These are phyloP conservation scores for Starmera stellimalicola DNA, from an alignment of 1,139 yeast species.

Conservation along the genomic window DNA sequence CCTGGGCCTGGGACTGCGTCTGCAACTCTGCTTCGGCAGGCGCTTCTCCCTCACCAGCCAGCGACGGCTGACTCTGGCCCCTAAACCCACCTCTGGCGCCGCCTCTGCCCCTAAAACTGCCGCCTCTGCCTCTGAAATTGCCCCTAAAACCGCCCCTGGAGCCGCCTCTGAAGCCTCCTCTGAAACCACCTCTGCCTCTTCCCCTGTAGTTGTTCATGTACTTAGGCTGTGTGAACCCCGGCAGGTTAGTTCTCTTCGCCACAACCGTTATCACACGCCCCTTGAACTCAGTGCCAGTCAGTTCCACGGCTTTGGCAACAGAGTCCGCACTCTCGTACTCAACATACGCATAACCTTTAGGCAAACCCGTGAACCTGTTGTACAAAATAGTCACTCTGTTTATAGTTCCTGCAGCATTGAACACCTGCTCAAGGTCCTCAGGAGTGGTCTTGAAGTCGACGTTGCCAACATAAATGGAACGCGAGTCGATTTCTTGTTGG, in stretches of 20 bases:
- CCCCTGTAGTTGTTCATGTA: constrained; percentile 6
- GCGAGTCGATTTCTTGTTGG: constrained; percentile 38
- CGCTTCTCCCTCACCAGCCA: neutral
- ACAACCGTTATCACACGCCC: constrained; percentile 50
- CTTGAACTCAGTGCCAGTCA: constrained; percentile 41
- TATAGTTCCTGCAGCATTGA: constrained; percentile 41
- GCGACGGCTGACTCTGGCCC: neutral
- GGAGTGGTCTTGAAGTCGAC: constrained; percentile 53
- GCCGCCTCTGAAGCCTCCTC: constrained; percentile 5
- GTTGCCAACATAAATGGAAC: constrained; percentile 53
- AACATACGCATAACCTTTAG: constrained; percentile 64
- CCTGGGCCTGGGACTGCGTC: too few species aligned
- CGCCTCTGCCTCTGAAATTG: constrained; percentile 2
- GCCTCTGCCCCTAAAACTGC: constrained; percentile 4
- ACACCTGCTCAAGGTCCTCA: constrained; percentile 46
- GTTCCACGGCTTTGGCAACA: constrained; percentile 42
- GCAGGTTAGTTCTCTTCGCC: constrained; percentile 61
- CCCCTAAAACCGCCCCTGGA: constrained; percentile 5
- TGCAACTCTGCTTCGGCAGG: too few species aligned
- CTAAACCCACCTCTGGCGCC: constrained; percentile 3
- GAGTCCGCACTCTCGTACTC: constrained; percentile 44
- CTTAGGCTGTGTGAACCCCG: constrained; percentile 36
- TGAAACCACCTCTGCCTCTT: constrained; percentile 6
- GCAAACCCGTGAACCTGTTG: constrained; percentile 50
- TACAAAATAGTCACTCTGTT: constrained; percentile 51